Base-by-base conservation (phyloP, 176 grass and related monocot species). In the Elaeis guineensis region DNA sequence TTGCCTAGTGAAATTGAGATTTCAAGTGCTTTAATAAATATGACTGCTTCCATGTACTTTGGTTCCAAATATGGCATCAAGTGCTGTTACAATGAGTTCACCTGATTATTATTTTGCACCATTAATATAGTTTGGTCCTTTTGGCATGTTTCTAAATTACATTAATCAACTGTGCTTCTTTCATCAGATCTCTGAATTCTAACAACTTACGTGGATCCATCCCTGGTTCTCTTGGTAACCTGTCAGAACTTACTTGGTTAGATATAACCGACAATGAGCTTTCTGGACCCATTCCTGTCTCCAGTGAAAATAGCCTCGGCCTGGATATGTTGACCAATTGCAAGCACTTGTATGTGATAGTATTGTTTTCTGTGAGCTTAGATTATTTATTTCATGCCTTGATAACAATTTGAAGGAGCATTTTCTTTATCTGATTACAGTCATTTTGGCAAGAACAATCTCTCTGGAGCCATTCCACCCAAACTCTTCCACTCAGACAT, bases 381-480 rank as follows among this genome's bases (percentile, higher is more conserved):
- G 6, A 44, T 44, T 2, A 14, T 22, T 23, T 29, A 72, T 61
- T 29, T 44, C 35, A 14, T 30, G 21, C 25, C 17, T 6, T 66
- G 28, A 5, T 50, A 52, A 1, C 24, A 66, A 28, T 29, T 52
- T 52, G 16, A 53, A 15, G 52, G 21, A 26, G 23, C 16, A 18
- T 18, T 66, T 30, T 51, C 29, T 15, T 26, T 22, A n/a, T 17
- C 6, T 9, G 9, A 51, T 49, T 26, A 17, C 56, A 71, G 68
- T 8, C 68, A 71, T 51, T 71, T 71, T 52, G 68, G 68, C 11
- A 51, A 29, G 16, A 71, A 71, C 57, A 59, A 71, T 15, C 21
- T 71, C n/a, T 71, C 69, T 3, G 69, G 69, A 8, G 3, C 17
- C 21, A 58, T 71, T 29, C 69, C 69, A 28, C 17, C 44, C 52